A percentile compares a stretch with the other conserved stretches of the same genome.
Conservation (phyloP, 176 grass and related monocot species). For the Zea luxurians region DNA sequence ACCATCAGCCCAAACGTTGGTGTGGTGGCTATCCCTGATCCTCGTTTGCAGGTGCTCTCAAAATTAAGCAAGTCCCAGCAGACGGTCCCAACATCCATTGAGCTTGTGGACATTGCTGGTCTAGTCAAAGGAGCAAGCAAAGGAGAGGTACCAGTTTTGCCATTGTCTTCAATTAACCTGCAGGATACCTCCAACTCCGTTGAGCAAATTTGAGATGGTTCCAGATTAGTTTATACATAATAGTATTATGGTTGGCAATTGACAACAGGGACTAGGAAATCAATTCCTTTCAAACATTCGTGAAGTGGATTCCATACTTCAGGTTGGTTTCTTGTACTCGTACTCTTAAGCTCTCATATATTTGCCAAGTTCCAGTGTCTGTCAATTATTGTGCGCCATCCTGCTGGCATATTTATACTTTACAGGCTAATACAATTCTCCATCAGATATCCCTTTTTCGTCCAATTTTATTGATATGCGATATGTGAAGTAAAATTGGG, state of each 20-base stretch:
- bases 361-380: slow-evolving; percentile 23
- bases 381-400: background rate
- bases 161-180: slow-evolving; percentile 1
- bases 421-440: background rate
- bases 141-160: slow-evolving; percentile 69
- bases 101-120: slow-evolving; percentile 97
- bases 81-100: slow-evolving; percentile 72
- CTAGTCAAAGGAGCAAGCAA: slow-evolving; percentile 98
- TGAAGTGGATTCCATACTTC: slow-evolving; percentile 99
- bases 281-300: slow-evolving; percentile 99
- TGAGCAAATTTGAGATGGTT: background rate
- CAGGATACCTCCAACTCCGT: background rate
- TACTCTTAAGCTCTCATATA: slow-evolving; percentile 16
- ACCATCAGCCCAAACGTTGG: slow-evolving; percentile 94
- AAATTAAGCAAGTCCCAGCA: slow-evolving; percentile 86
- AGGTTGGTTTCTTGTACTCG: slow-evolving; percentile 50
- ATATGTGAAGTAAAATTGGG: background rate
- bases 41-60: slow-evolving; percentile 71
- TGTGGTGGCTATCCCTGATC: slow-evolving; percentile 78
- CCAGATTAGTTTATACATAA: slow-evolving; percentile 1
- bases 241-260: slow-evolving; percentile 16
- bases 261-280: slow-evolving; percentile 83
- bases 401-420: slow-evolving; percentile 1
- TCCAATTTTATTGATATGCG: background rate
- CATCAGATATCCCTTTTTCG: background rate